These are phyloP conservation scores for Candida pseudoglaebosa DNA, from an alignment of 805 yeast species.

Conservation along the genomic window DNA sequence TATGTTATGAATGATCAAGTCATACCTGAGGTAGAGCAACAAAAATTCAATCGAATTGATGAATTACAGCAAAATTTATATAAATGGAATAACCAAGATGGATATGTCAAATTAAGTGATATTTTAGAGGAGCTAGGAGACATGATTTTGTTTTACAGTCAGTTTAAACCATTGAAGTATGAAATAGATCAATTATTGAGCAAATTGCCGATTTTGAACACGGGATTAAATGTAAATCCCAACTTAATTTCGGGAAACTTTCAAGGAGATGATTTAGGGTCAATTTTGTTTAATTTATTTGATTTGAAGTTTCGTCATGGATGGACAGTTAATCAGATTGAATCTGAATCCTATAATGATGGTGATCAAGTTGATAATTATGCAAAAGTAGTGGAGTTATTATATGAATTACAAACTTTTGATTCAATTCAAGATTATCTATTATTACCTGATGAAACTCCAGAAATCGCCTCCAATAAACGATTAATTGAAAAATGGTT, in stretches of 20 bases:
- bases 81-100: conserved; percentile 9
- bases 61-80: conserved; percentile 15
- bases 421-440: conserved; percentile 60
- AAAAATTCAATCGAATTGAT: conserved; percentile 12
- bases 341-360: conserved; percentile 6
- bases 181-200: conserved; percentile 40
- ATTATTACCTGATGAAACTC: conserved; percentile 21
- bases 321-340: conserved; percentile 59
- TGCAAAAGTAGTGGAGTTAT: conserved; percentile 15
- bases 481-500: conserved; percentile 36
- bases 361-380: conserved; percentile 9
- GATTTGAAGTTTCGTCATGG: conserved; percentile 73
- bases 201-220: conserved; percentile 57
- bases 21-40: conserved; percentile 3
- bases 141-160: conserved; percentile 24
- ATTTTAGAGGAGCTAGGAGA: conserved; percentile 51
- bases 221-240: conserved; percentile 74
- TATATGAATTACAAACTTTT: conserved; percentile 25
- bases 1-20: conserved; percentile 6
- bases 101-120: conserved; percentile 25
- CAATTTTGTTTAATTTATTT: conserved; percentile 55
- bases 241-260: conserved; percentile 53
- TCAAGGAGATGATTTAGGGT: conserved; percentile 44
- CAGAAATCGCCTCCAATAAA: conserved; percentile 11
- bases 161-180: conserved; percentile 9